Evolutionary conservation across 768 basidiomycete genomes (phyloP), one percentile per base, ranked within the genome.

Genomic region (Cyathus striatus): DNA sequence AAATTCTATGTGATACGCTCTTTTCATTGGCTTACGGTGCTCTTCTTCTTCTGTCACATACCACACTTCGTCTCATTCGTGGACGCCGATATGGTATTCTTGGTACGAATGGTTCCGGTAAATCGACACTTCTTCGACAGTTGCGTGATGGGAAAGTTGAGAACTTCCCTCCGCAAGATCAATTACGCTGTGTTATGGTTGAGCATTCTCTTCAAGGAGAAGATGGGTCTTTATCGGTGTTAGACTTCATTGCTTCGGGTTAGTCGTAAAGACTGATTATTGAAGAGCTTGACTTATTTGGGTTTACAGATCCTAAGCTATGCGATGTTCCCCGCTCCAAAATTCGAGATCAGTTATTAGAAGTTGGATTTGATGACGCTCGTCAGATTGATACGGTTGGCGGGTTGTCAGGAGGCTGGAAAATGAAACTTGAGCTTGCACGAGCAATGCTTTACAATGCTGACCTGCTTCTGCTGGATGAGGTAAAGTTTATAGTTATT

Each of bases 11-110:
- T 58, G 84, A 98, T 60, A 93, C 93, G 1, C 76, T 92, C 33
- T 97, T 97, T 70, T 96, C 93, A 20, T 75, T 97, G 47, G 93
- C 95, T 16, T 97, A 97, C 59, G 95, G 95, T 52, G 90, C 94
- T 40, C 77, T 97, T 37, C 75, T 97, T 6, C 79, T 98, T 49
- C 79, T 97, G 50, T 97, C 95, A 35, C 94, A 97, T 65, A 97
- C 95, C 20, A 85, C 77, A 22, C 76, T 98, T 46, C 85, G 88
- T 47, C 79, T 98, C 44, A 74, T 90, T 59, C 88, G 91, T 54
- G 95, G 94, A 22, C 81, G 83, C 52, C 80, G 94, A 48, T 98
- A 98, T 65, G 94, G 95, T 57, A 91, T 98, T 52, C 82, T 95
- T 37, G 95, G 93, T 22, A 76, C 87, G n/a, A 98, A 98, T 61